A percentile compares a stretch with the other conserved stretches of the same genome.
These are phyloP conservation scores for Cephaloascus albidus DNA, from an alignment of 805 yeast genomes.

Conservation along the genomic window DNA sequence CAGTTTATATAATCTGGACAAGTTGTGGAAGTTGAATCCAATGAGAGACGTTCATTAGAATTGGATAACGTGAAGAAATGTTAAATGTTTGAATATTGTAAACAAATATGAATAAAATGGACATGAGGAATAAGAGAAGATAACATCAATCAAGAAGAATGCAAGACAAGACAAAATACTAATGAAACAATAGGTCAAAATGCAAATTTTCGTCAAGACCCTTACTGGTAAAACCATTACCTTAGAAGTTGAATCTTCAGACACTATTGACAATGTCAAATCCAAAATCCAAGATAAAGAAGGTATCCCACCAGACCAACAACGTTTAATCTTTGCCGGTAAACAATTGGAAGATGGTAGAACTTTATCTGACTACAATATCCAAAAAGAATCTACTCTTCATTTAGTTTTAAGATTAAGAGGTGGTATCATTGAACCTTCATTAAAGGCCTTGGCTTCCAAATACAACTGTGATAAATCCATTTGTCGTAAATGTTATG, in stretches of 20 bases:
- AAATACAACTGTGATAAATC: conserved; percentile 99
- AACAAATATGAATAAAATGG: no score
- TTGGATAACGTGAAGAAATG: not conserved
- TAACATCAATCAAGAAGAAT: conserved; percentile 2
- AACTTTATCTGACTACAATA: conserved; percentile 98
- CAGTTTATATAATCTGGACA: not conserved
- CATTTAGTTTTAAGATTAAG: conserved; percentile 82
- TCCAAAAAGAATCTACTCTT: conserved; percentile 98
- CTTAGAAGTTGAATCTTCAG: conserved; percentile 97
- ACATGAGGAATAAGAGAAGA: not conserved
- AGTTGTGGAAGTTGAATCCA: not conserved
- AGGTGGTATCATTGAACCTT: conserved; percentile 98
- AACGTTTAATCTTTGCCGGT: conserved; percentile 99
- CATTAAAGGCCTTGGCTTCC: conserved; percentile 97
- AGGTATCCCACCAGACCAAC: conserved; percentile 99
- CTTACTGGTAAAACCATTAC: conserved; percentile 92
- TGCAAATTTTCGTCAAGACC: conserved; percentile 76
- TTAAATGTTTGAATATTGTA: no score
- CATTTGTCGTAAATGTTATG: conserved; percentile 99
- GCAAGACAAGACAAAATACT: conserved; percentile 15
- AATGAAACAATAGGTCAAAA: conserved; percentile 22
- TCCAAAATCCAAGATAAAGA: conserved; percentile 98
- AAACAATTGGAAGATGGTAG: conserved; percentile 99
- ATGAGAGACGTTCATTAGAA: not conserved
- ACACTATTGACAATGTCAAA: conserved; percentile 98